Percentiles rank a stretch among this genome's conserved stretches.
phyloP scores from a whole-genome alignment of 331 rosid species.

The Pyracantha coccinea region DNA sequence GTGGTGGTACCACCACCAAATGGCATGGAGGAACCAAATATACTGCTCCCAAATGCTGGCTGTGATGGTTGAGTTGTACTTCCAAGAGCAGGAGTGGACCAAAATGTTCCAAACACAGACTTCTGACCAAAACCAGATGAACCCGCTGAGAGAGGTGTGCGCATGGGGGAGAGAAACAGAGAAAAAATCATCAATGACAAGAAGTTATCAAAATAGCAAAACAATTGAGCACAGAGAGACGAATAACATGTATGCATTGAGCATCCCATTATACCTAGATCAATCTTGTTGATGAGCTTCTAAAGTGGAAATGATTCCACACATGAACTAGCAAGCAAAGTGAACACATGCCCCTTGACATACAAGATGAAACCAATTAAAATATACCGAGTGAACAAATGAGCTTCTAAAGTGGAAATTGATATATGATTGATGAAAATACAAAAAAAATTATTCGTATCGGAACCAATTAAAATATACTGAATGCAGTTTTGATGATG shows the following conservation, averaged over 20 bases:
- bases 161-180: background rate
- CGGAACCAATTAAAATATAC: background rate
- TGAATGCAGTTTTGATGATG: background rate
- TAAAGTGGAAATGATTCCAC: background rate
- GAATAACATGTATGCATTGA: background rate
- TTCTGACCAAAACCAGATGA: conserved; percentile 86
- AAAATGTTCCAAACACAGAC: conserved; percentile 83
- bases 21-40: conserved; percentile 82
- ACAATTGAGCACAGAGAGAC: background rate
- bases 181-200: conserved; percentile 15
- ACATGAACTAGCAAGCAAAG: background rate
- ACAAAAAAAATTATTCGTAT: background rate
- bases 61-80: conserved; percentile 63
- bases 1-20: conserved; percentile 47
- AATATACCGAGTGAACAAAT: too few species aligned
- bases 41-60: conserved; percentile 75
- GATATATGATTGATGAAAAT: background rate
- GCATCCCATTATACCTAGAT: background rate
- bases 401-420: too few species aligned
- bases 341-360: background rate
- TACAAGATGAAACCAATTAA: background rate
- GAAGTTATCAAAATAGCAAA: background rate
- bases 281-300: background rate
- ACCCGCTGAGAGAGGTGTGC: conserved; percentile 20
- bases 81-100: conserved; percentile 74